Evolutionary conservation across 2,329 filamentous ascomycete genomes (phyloP).

Genomic region (Zarea fungicola): DNA sequence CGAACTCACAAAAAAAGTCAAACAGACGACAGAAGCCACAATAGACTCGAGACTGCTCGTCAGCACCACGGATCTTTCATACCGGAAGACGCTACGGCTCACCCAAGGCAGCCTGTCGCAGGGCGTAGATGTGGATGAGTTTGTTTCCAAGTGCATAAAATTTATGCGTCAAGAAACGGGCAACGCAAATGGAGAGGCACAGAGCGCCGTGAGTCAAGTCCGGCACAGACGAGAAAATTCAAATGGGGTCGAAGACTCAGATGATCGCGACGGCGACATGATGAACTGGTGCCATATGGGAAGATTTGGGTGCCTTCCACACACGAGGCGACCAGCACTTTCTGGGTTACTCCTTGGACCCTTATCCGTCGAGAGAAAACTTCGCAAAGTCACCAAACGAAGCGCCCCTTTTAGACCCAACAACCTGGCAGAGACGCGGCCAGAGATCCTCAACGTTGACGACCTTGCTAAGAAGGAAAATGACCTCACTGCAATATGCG

Average conservation of each 20-base stretch:
- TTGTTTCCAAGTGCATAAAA: constrained; percentile 81
- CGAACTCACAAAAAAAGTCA: constrained; percentile 60
- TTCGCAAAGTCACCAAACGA: constrained; percentile 64
- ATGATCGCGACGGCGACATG: constrained; percentile 63
- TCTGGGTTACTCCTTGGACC: constrained; percentile 84
- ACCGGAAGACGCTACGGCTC: constrained; percentile 70
- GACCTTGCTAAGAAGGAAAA: constrained; percentile 74
- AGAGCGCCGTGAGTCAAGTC: constrained; percentile 28
- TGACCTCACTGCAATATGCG: constrained; percentile 73
- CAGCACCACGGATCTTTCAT: constrained; percentile 71
- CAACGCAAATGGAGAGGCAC: constrained; percentile 45
- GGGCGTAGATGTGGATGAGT: constrained; percentile 84
- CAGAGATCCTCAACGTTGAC: constrained; percentile 68
- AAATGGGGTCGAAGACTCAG: constrained; percentile 39
- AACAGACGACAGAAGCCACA: constrained; percentile 84
- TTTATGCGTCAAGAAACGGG: constrained; percentile 72
- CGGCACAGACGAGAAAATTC: constrained; percentile 19
- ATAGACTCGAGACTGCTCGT: constrained; percentile 86
- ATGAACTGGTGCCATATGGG: constrained; percentile 86
- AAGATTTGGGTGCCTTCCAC: constrained; percentile 66
- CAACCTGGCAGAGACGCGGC: constrained; percentile 64
- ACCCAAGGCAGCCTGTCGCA: constrained; percentile 66
- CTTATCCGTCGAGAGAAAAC: constrained; percentile 81
- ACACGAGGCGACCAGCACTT: constrained; percentile 68
- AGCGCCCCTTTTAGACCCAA: constrained; percentile 65